phyloP scores from a whole-genome alignment of 75 land plant species.

The Cryptomeria japonica region DNA sequence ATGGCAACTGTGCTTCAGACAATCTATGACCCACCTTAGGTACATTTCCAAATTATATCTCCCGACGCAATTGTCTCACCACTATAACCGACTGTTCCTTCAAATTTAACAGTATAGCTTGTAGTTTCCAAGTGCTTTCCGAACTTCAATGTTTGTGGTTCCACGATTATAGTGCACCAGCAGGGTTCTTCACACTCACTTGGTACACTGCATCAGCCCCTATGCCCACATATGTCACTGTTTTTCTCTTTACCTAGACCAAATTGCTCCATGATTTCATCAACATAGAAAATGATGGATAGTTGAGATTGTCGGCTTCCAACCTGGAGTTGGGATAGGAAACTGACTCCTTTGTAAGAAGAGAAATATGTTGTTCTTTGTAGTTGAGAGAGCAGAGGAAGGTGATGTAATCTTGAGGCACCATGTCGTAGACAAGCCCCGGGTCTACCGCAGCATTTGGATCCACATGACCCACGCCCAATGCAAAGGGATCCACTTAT shows the following conservation, averaged over 20 bases:
- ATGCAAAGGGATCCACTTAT: conserved; percentile 55
- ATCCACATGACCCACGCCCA: conserved; percentile 71
- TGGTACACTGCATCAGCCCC: conserved; percentile 35
- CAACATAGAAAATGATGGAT: conserved; percentile 40
- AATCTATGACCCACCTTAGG: no score
- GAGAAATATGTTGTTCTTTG: conserved; percentile 27
- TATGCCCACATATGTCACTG: conserved; percentile 34
- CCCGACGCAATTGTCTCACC: no score
- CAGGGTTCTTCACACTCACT: conserved; percentile 19
- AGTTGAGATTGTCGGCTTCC: conserved; percentile 37
- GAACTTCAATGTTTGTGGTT: conserved; percentile 28
- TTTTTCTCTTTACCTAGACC: conserved; percentile 14
- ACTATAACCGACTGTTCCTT: no score
- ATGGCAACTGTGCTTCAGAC: no score
- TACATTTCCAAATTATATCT: no score
- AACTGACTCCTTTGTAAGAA: conserved; percentile 34
- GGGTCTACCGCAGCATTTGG: conserved; percentile 62
- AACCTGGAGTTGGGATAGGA: conserved; percentile 4
- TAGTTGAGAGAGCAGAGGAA: conserved; percentile 78
- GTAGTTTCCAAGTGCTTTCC: conserved; percentile 12
- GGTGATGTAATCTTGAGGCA: conserved; percentile 50
- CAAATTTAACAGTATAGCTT: conserved; percentile 20
- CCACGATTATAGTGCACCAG: conserved; percentile 25
- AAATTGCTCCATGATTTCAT: background rate
- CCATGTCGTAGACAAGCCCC: conserved; percentile 76